Conservation (phyloP, 2,329 filamentous ascomycete species). For the Arthrinium phaeospermum region DNA sequence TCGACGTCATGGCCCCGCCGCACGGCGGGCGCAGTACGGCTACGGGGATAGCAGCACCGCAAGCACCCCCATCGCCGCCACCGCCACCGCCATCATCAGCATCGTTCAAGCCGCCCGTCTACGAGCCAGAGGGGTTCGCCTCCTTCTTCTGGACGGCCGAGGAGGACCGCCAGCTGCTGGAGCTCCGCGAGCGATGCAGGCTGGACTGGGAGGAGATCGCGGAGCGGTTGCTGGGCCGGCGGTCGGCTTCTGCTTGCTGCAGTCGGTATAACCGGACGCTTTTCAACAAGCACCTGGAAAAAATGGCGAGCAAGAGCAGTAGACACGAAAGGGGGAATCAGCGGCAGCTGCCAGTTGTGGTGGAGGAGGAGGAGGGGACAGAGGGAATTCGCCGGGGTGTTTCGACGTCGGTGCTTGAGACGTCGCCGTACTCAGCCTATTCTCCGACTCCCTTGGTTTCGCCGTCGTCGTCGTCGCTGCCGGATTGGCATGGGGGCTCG, state of each 20-base stretch:
- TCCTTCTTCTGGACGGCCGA: conserved; percentile 17
- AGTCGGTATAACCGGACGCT: background rate
- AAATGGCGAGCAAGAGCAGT: background rate
- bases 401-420: background rate
- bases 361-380: background rate
- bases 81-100: background rate
- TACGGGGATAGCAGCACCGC: background rate
- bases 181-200: background rate
- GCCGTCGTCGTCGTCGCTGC: background rate
- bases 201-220: conserved; percentile 20
- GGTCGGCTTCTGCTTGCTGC: conserved; percentile 11
- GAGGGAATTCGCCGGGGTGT: background rate
- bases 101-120: background rate
- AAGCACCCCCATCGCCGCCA: background rate
- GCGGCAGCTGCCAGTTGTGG: background rate
- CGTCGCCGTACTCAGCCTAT: background rate
- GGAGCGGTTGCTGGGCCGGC: conserved; percentile 4
- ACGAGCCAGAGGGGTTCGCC: background rate
- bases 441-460: background rate
- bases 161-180: conserved; percentile 18
- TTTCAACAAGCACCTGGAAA: conserved; percentile 1
- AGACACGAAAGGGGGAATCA: background rate
- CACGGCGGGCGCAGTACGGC: background rate
- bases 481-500: background rate
- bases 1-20: background rate